Conservation (phyloP, 129 eudicot genomes). For the Arctium lappa region DNA sequence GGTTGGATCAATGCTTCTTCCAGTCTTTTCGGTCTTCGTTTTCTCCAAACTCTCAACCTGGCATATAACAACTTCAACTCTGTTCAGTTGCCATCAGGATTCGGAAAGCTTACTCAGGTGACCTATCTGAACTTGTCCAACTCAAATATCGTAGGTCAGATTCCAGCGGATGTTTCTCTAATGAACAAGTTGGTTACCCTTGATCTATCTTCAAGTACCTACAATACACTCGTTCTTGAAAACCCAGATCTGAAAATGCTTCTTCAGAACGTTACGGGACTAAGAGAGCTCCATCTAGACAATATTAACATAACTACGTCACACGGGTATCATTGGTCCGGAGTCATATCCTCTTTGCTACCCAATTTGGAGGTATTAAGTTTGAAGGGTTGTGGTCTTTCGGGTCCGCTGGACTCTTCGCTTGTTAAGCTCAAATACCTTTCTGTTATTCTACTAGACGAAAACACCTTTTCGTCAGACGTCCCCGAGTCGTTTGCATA, state of each 20-base stretch:
- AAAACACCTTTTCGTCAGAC: constrained; percentile 10
- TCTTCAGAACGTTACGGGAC: constrained; percentile 15
- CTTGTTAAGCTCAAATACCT: constrained; percentile 21
- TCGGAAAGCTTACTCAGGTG: constrained; percentile 22
- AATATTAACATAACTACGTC: constrained; percentile 9
- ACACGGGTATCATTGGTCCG: constrained; percentile 8
- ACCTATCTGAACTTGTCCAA: constrained; percentile 29
- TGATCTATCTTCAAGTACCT: constrained; percentile 18
- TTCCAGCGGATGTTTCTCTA: constrained; percentile 27
- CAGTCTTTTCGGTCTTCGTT: neutral
- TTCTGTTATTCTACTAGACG: constrained; percentile 15
- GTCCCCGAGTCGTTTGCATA: constrained; percentile 29
- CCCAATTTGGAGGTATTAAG: constrained; percentile 12
- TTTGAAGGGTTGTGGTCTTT: constrained; percentile 6
- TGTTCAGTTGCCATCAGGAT: constrained; percentile 19
- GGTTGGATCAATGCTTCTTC: constrained; percentile 34
- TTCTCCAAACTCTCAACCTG: neutral
- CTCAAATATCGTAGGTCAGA: constrained; percentile 28
- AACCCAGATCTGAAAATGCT: constrained; percentile 21
- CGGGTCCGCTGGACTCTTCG: constrained; percentile 29
- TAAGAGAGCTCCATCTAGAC: constrained; percentile 23
- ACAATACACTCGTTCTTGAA: constrained; percentile 3
- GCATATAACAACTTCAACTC: constrained; percentile 13
- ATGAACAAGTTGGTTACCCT: constrained; percentile 32
- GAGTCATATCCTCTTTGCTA: constrained; percentile 24